Percentiles rank a stretch among this genome's conserved stretches.
These are phyloP conservation scores for Dissophora globulifera DNA, from an alignment of 192 early-diverging fungal species.

Conservation along the genomic window DNA sequence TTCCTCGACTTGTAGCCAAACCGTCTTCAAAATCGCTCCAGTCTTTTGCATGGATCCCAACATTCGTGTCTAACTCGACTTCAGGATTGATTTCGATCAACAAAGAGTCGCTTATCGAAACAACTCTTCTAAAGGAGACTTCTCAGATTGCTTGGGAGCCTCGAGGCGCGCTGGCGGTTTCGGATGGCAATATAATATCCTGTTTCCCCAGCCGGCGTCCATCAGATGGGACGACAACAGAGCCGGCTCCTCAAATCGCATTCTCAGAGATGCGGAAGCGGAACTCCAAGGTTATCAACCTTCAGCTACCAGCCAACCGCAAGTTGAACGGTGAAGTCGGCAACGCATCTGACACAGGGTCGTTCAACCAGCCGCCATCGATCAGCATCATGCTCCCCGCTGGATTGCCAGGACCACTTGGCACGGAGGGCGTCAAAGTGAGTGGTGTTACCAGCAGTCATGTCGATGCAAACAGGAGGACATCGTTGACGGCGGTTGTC, in stretches of 20 bases:
- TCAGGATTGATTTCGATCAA: conserved; percentile 64
- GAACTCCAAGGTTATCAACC: conserved; percentile 37
- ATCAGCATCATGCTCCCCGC: conserved; percentile 29
- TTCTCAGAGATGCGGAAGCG: conserved; percentile 51
- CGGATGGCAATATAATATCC: conserved; percentile 50
- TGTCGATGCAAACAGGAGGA: conserved; percentile 1
- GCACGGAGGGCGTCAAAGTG: conserved; percentile 18
- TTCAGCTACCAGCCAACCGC: conserved; percentile 44
- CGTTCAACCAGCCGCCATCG: conserved; percentile 14
- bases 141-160: conserved; percentile 65
- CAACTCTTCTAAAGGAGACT: conserved; percentile 62
- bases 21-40: conserved; percentile 51
- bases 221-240: conserved; percentile 17
- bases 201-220: conserved; percentile 48
- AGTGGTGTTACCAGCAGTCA: conserved; percentile 13
- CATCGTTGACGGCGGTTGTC: conserved; percentile 23
- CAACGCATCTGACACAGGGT: conserved; percentile 4
- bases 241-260: conserved; percentile 34
- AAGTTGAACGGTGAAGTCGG: conserved; percentile 12
- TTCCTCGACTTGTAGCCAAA: conserved; percentile 29
- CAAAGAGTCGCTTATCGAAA: conserved; percentile 64
- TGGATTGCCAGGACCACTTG: not conserved
- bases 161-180: conserved; percentile 58
- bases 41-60: conserved; percentile 66
- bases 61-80: conserved; percentile 46